Conservation (phyloP, 2,329 filamentous ascomycete species). For the Neofusicoccum cordaticola region DNA sequence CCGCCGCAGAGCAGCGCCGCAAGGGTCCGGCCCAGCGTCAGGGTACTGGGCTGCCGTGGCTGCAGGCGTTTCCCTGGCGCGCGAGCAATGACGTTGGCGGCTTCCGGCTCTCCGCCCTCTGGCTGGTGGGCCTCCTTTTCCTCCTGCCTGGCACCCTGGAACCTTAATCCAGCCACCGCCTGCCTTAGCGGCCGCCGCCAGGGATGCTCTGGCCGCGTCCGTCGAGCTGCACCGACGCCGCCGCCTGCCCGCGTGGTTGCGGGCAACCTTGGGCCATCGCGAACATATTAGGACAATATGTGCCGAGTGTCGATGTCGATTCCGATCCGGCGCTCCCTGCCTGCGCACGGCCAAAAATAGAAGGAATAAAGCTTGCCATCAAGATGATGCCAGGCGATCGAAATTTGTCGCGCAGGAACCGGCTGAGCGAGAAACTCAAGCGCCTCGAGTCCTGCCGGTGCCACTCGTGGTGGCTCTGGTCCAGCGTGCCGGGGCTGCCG, state of each 20-base stretch:
- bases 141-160: not conserved
- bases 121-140: not conserved
- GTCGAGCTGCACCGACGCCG: not conserved
- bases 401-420: not conserved
- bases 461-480: not conserved
- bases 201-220: not conserved
- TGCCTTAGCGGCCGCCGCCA: slow-evolving; percentile 2
- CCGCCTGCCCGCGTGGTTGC: not conserved
- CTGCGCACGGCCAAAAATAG: not conserved
- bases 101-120: slow-evolving; percentile 1
- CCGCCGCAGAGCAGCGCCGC: not conserved
- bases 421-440: too few relatives aligned
- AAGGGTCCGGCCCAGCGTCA: slow-evolving; percentile 13
- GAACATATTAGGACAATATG: not conserved
- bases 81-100: not conserved
- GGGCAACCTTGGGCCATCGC: not conserved
- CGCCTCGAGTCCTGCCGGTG: too few relatives aligned
- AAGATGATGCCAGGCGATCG: not conserved
- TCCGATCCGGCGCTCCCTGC: not conserved
- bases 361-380: not conserved
- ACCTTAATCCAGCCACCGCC: slow-evolving; percentile 4
- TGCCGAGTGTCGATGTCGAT: not conserved
- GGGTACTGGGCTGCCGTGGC: not conserved
- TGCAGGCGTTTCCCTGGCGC: not conserved
- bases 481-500: not conserved